Percentiles rank a stretch among this genome's conserved stretches.
These are phyloP conservation scores for Sutorius eximius DNA, from an alignment of 1,284 basidiomycete genomes.

Conservation along the genomic window DNA sequence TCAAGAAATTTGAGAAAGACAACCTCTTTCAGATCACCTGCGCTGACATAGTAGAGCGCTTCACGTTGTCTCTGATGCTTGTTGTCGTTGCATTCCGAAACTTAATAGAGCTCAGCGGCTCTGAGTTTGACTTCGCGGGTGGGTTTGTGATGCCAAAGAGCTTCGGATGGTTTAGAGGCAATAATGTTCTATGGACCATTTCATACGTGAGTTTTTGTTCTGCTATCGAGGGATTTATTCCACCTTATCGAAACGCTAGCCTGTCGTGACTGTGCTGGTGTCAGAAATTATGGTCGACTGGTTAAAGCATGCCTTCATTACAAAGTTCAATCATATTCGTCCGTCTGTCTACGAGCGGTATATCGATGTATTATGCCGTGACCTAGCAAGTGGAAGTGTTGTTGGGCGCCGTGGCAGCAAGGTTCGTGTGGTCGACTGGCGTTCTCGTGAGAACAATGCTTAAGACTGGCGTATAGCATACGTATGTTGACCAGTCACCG, in stretches of 20 bases:
- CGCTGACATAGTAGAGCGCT: slow-evolving; percentile 98
- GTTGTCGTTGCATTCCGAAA: slow-evolving; percentile 91
- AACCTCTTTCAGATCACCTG: slow-evolving; percentile 99
- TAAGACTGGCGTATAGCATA: slow-evolving; percentile 50
- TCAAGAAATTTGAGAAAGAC: slow-evolving; percentile 99
- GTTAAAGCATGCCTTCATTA: slow-evolving; percentile 99
- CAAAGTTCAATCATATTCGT: slow-evolving; percentile 95
- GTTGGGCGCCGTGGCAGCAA: slow-evolving; percentile 69
- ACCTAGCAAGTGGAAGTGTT: slow-evolving; percentile 82
- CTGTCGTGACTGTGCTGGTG: slow-evolving; percentile 85
- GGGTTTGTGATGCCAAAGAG: slow-evolving; percentile 79
- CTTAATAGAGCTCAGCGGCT: slow-evolving; percentile 91
- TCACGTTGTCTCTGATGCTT: slow-evolving; percentile 91
- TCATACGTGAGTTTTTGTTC: slow-evolving; percentile 67
- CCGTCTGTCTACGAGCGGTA: slow-evolving; percentile 95
- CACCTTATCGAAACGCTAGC: slow-evolving; percentile 46
- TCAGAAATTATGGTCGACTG: slow-evolving; percentile 98
- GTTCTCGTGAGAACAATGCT: not conserved
- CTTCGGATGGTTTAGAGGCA: slow-evolving; percentile 80
- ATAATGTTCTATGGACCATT: slow-evolving; percentile 84
- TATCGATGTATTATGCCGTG: slow-evolving; percentile 93
- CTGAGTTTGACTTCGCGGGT: slow-evolving; percentile 75
- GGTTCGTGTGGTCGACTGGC: slow-evolving; percentile 39
- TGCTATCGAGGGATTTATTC: not conserved
- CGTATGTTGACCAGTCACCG: slow-evolving; percentile 95